Conservation (phyloP, 2,329 filamentous ascomycete genomes). For the Neofusicoccum parvum region DNA sequence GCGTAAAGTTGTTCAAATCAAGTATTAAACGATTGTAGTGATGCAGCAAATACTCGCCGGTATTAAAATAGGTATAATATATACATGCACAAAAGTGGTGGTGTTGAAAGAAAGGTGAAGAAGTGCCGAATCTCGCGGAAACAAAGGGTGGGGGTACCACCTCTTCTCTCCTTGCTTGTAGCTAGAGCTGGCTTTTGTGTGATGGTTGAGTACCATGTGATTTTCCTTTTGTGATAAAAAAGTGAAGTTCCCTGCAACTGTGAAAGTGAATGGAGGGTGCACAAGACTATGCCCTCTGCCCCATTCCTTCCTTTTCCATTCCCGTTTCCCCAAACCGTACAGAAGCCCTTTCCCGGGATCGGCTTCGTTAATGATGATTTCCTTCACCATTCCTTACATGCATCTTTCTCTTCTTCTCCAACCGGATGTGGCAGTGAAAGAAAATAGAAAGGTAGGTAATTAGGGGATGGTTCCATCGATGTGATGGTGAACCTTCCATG, state of each 20-base stretch:
- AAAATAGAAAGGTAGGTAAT: not conserved
- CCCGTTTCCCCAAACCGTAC: not conserved
- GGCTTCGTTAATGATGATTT: not conserved
- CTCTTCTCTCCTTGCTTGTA: too few species aligned
- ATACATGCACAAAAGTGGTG: too few species aligned
- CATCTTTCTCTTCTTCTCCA: not conserved
- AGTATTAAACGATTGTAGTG: too few species aligned
- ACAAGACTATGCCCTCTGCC: slow-evolving; percentile 18
- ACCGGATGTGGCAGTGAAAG: not conserved
- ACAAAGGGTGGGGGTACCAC: too few species aligned
- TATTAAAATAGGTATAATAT: too few species aligned
- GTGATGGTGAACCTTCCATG: not conserved
- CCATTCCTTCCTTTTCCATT: not conserved
- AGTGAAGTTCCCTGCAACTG: not conserved
- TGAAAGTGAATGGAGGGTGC: not conserved
- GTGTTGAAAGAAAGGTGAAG: too few species aligned
- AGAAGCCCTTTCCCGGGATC: not conserved
- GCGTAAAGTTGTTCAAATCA: too few species aligned
- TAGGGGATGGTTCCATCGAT: not conserved
- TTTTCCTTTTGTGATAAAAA: not conserved
- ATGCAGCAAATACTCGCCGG: too few species aligned
- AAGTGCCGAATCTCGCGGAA: too few species aligned
- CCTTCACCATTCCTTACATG: not conserved
- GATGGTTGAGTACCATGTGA: too few species aligned
- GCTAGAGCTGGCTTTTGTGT: too few species aligned